Evolutionary conservation across 2,329 filamentous ascomycete species (phyloP).

Genomic region (Cladosporium sp.): DNA sequence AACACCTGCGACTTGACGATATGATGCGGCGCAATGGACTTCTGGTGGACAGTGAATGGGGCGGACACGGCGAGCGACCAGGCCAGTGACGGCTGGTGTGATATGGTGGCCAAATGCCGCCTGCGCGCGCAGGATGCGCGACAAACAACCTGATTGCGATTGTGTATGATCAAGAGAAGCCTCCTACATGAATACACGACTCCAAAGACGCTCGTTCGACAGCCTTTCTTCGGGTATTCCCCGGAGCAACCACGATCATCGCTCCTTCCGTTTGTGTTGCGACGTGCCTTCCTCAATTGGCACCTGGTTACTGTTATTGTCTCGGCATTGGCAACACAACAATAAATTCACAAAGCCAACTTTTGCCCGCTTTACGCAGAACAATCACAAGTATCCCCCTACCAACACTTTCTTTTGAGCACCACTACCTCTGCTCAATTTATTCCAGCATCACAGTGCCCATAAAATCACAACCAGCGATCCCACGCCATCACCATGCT

Average conservation of each 20-base stretch:
- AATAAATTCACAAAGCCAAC: neutral
- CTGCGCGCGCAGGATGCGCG: neutral
- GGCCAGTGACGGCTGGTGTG: neutral
- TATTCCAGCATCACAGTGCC: neutral
- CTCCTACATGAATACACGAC: neutral
- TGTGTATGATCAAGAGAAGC: neutral
- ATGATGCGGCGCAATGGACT: neutral
- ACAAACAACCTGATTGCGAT: neutral
- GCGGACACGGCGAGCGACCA: neutral
- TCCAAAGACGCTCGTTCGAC: neutral
- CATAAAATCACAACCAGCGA: neutral
- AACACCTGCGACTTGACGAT: neutral
- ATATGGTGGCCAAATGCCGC: neutral
- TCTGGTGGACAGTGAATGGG: neutral
- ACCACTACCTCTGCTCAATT: neutral
- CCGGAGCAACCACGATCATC: slow-evolving; percentile 1
- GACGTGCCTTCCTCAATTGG: neutral
- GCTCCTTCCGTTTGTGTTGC: slow-evolving; percentile 7
- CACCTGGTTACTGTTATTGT: neutral
- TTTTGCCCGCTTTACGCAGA: neutral
- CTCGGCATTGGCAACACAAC: neutral
- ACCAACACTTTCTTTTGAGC: neutral
- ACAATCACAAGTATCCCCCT: neutral
- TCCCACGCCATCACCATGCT: neutral
- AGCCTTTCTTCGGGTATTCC: neutral